Percentiles rank a stretch among this genome's conserved stretches.
These are phyloP conservation scores for Xylaria scruposa DNA, from an alignment of 495 filamentous ascomycete genomes.

Conservation along the genomic window DNA sequence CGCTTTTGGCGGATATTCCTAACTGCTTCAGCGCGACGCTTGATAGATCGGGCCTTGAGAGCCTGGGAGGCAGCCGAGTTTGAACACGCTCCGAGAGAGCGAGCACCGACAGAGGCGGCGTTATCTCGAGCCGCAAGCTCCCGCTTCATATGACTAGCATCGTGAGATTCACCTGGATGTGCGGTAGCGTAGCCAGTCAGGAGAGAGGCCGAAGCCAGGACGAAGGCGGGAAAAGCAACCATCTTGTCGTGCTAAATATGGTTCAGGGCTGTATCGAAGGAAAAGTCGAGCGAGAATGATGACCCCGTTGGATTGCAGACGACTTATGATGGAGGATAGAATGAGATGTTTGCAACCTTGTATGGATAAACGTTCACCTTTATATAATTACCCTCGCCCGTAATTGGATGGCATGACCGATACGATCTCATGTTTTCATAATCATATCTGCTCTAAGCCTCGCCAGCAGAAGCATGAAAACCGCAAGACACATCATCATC, in stretches of 20 bases:
- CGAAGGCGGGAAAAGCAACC: constrained; percentile 38
- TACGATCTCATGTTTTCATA: not conserved
- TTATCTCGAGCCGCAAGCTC: constrained; percentile 44
- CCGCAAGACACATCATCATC: constrained; percentile 13
- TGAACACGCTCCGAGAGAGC: constrained; percentile 46
- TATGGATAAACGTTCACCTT: not conserved
- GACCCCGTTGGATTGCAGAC: not conserved
- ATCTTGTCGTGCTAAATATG: constrained; percentile 28
- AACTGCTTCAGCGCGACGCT: constrained; percentile 46
- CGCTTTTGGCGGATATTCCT: constrained; percentile 56
- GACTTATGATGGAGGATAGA: not conserved
- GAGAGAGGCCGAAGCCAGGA: constrained; percentile 32
- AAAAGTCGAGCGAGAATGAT: not conserved
- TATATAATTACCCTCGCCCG: constrained; percentile 7
- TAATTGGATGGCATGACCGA: not conserved
- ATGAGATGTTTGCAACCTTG: not conserved
- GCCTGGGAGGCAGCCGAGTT: constrained; percentile 40
- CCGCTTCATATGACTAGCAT: constrained; percentile 41
- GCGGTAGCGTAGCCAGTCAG: constrained; percentile 37
- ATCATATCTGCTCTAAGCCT: not conserved
- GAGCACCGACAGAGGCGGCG: constrained; percentile 41
- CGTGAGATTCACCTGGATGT: constrained; percentile 47
- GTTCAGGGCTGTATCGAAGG: not conserved
- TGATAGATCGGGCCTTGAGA: constrained; percentile 41
- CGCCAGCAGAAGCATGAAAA: not conserved